Conservation (phyloP, 192 early-diverging fungal species). For the Coemansia sp. region DNA sequence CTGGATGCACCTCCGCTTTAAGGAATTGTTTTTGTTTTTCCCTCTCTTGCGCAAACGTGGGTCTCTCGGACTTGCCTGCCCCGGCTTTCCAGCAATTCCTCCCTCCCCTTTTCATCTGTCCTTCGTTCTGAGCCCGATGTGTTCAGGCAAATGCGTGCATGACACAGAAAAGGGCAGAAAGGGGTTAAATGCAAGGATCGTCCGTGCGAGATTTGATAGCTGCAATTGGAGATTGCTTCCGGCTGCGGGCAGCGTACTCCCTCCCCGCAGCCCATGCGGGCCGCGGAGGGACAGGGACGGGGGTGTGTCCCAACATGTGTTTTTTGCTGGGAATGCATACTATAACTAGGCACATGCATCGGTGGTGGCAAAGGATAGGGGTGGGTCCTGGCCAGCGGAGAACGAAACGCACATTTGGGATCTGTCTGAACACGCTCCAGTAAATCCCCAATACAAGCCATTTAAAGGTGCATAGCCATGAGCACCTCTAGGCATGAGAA, state of each 20-base stretch:
- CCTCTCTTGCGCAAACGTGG: slow-evolving; percentile 3
- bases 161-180: background rate
- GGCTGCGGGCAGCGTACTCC: background rate
- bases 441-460: background rate
- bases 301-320: background rate
- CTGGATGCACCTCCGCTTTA: background rate
- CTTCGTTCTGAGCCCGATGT: background rate
- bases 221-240: background rate
- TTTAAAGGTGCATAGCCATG: background rate
- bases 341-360: background rate
- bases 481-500: background rate
- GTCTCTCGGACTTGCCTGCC: background rate
- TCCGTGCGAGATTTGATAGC: slow-evolving; percentile 4
- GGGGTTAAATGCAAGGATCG: slow-evolving; percentile 12
- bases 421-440: background rate
- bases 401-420: background rate
- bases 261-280: background rate
- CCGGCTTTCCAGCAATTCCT: background rate
- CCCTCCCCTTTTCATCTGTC: background rate
- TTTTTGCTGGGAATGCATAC: background rate
- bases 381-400: background rate
- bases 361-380: background rate
- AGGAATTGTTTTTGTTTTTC: slow-evolving; percentile 1
- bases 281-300: background rate
- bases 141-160: background rate